These are phyloP conservation scores for Casuarina glauca DNA, from an alignment of 306 rosid species.

Conservation along the genomic window DNA sequence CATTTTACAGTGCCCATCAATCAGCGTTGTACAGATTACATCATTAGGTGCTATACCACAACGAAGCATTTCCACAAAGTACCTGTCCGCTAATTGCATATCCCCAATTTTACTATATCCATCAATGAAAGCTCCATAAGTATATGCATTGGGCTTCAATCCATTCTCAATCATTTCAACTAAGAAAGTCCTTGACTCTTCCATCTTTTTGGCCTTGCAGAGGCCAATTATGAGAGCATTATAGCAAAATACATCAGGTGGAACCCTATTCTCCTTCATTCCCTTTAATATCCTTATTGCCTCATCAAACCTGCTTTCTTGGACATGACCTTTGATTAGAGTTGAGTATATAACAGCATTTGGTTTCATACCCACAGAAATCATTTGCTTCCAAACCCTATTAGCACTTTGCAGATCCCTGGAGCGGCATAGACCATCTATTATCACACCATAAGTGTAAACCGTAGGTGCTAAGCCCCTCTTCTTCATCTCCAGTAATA, in stretches of 20 bases:
- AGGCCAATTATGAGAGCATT: conserved; percentile 47
- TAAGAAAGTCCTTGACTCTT: conserved; percentile 31
- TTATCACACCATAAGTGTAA: conserved; percentile 37
- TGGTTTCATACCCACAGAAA: conserved; percentile 33
- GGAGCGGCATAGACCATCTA: conserved; percentile 32
- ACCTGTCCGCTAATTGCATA: conserved; percentile 38
- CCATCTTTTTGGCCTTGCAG: conserved; percentile 34
- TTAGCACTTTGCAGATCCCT: conserved; percentile 34
- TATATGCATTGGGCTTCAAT: conserved; percentile 43
- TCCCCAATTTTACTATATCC: conserved; percentile 35
- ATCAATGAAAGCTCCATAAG: conserved; percentile 47
- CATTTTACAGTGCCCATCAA: conserved; percentile 42
- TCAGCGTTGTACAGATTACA: conserved; percentile 32
- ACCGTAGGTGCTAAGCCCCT: conserved; percentile 31
- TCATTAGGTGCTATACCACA: conserved; percentile 36
- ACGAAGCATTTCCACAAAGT: conserved; percentile 43
- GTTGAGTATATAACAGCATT: conserved; percentile 32
- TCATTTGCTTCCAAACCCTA: conserved; percentile 32
- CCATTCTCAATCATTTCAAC: conserved; percentile 43
- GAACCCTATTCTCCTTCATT: conserved; percentile 37
- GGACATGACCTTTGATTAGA: conserved; percentile 34
- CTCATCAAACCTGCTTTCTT: conserved; percentile 36
- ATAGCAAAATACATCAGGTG: conserved; percentile 43
- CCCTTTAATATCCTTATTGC: conserved; percentile 29
- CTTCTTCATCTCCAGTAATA: conserved; percentile 43